These are phyloP conservation scores for Russula emetica DNA, from an alignment of 768 basidiomycete species.

Conservation along the genomic window DNA sequence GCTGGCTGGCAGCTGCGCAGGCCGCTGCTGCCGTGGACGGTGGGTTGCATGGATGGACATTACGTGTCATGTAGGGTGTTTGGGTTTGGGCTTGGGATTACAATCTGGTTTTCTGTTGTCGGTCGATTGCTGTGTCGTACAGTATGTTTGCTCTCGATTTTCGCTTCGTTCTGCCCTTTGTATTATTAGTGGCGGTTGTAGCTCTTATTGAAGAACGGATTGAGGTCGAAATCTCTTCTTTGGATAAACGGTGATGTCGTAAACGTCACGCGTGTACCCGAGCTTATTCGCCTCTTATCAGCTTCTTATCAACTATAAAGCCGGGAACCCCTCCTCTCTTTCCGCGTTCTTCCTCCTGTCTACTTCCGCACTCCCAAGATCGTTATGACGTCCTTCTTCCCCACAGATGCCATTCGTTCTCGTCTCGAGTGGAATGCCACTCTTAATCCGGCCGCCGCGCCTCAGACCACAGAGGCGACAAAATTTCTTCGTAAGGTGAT, in stretches of 20 bases:
- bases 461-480: constrained; percentile 69
- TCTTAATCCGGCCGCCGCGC: constrained; percentile 67
- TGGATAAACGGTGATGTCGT: background rate
- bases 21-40: constrained; percentile 62
- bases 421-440: constrained; percentile 92
- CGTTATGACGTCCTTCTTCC: constrained; percentile 26
- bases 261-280: background rate
- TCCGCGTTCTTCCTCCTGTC: background rate
- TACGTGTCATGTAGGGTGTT: constrained; percentile 62
- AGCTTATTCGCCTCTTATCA: background rate
- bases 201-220: constrained; percentile 11
- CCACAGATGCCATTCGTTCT: constrained; percentile 45
- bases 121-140: constrained; percentile 13
- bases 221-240: background rate
- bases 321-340: background rate
- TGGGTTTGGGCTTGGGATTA: constrained; percentile 2
- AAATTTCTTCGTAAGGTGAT: constrained; percentile 89
- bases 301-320: background rate
- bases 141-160: constrained; percentile 8
- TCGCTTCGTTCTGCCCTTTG: constrained; percentile 1
- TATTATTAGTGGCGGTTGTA: constrained; percentile 20
- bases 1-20: constrained; percentile 73
- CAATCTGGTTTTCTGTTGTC: constrained; percentile 12
- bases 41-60: constrained; percentile 71
- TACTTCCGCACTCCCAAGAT: background rate